These are phyloP conservation scores for Mortierella sp. DNA, from an alignment of 371 early-diverging fungal genomes.

Conservation along the genomic window DNA sequence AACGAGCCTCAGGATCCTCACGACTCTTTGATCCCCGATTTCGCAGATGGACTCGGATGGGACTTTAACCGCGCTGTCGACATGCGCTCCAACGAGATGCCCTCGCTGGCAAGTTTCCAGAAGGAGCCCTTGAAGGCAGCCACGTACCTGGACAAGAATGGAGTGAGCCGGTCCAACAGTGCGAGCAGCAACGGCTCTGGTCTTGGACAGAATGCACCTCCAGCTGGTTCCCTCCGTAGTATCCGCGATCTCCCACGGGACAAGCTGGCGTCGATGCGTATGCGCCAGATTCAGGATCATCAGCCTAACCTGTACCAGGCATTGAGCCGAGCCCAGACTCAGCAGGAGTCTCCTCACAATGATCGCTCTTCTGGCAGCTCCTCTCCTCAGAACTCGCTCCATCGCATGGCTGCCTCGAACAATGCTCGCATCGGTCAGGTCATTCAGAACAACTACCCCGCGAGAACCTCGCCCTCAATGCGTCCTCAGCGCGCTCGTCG, in stretches of 20 bases:
- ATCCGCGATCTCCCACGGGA: conserved; percentile 42
- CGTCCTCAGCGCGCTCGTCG: conserved; percentile 29
- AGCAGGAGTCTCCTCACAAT: conserved; percentile 14
- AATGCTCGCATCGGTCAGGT: conserved; percentile 10
- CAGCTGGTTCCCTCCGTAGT: conserved; percentile 26
- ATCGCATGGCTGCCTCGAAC: neutral
- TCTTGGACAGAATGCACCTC: conserved; percentile 23
- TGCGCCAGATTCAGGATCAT: conserved; percentile 35
- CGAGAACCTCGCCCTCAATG: conserved; percentile 17
- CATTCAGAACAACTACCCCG: neutral
- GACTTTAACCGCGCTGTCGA: conserved; percentile 32
- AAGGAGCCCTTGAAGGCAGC: neutral
- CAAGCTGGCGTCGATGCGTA: conserved; percentile 23
- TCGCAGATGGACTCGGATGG: conserved; percentile 52
- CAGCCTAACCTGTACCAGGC: conserved; percentile 1
- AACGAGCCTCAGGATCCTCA: conserved; percentile 16
- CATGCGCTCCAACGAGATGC: neutral
- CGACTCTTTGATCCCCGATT: conserved; percentile 33
- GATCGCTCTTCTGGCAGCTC: neutral
- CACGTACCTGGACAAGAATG: conserved; percentile 15
- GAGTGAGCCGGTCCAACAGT: conserved; percentile 47
- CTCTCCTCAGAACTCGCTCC: conserved; percentile 12
- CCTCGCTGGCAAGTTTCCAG: conserved; percentile 31
- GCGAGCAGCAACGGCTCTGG: conserved; percentile 46
- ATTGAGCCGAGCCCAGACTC: conserved; percentile 15